Base-by-base conservation (phyloP, 768 basidiomycete genomes). In the Lactifluus echinatus region DNA sequence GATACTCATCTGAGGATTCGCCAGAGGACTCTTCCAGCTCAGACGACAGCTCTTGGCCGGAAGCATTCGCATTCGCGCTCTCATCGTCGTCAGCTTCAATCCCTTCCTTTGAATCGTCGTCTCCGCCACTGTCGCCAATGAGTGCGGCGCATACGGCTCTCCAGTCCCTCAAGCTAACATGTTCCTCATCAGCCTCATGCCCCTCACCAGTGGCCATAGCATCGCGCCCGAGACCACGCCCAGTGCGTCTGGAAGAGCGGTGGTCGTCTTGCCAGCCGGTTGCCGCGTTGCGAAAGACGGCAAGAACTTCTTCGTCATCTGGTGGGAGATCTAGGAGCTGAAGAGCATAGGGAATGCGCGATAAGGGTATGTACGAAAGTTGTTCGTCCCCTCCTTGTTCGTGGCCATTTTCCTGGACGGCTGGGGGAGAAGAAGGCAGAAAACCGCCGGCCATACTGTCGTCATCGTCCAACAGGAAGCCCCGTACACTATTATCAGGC, bases 101-200 rank as follows among this genome's bases (percentile, higher is more conserved):
- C 23, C 63, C 65, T 50, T 65, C 69, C 44, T 68, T 68, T n/a
- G 66, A 68, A 12, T 56, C 56, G 4, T 53, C 63, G 21, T 70
- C 71, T 4, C 60, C 65, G 1, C 60, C 63, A 4, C 50, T 66
- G 12, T 45, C 66, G 7, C 68, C 70, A 10, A 92, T 73, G 12
- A 93, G 72, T 4, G 85, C 85, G 10, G 84, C 82, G 66, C 89
- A 92, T 4, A 93, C 85, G 12, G 87, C 77, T 36, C 86, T 79
- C 86, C 87, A 93, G 66, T 91, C 89, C 28, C 82, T 81, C 48
- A 76, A 72, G 62, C 76, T 79, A 24, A 93, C 78, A 43, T 71
- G 67, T 28, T 69, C 68, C 14, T 67, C 71, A 31, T 63, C 65
- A 6, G 57, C 53, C 5, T 65, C 61, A 2, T 53, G 56, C 11